phyloP scores from a whole-genome alignment of 2,329 filamentous ascomycete genomes.

The Helotiales sp. region DNA sequence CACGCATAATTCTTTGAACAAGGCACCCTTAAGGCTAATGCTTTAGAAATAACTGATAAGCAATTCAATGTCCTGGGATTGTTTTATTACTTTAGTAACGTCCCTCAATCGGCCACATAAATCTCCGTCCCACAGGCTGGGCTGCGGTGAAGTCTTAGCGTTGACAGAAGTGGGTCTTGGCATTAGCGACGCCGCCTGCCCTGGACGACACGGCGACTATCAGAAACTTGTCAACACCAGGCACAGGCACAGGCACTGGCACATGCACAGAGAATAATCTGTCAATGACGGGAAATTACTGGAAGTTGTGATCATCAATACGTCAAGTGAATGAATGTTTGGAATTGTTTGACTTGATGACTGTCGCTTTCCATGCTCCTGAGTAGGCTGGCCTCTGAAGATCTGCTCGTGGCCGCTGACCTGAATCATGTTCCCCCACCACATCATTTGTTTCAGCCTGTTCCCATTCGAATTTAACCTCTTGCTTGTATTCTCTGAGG shows the following conservation, averaged over 20 bases:
- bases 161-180: neutral
- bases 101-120: no score
- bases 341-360: neutral
- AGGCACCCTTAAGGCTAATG: no score
- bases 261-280: neutral
- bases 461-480: neutral
- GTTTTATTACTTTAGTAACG: no score
- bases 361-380: neutral
- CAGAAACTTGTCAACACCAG: neutral
- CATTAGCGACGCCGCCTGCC: no score
- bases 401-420: neutral
- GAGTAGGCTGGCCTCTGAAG: neutral
- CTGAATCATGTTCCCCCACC: neutral
- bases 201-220: neutral
- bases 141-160: no score
- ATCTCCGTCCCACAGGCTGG: no score
- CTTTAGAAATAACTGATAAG: no score
- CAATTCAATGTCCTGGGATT: no score
- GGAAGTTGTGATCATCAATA: neutral
- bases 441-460: neutral
- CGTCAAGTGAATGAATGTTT: neutral
- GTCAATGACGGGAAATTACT: neutral
- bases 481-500: neutral
- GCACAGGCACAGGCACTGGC: neutral
- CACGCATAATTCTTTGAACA: no score